These are phyloP conservation scores for Lineolata rhizophorae DNA, from an alignment of 495 filamentous ascomycete genomes.

Conservation along the genomic window DNA sequence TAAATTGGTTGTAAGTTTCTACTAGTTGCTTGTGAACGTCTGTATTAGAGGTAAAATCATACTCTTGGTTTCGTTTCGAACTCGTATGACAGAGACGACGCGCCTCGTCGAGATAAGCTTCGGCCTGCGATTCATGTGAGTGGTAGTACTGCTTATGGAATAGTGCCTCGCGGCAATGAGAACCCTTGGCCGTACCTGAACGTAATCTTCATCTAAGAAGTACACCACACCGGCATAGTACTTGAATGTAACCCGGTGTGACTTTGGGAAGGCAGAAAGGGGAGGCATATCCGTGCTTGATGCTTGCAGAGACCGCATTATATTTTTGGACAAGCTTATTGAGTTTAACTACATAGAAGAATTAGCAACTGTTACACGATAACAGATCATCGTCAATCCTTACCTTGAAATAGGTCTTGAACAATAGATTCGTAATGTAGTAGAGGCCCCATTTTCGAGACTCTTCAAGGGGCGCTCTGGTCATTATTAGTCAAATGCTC, in stretches of 20 bases:
- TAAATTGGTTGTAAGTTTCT: too few species aligned
- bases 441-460: conserved; percentile 96
- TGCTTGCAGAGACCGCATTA: conserved; percentile 59
- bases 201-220: conserved; percentile 86
- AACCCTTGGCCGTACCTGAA: conserved; percentile 31
- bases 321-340: conserved; percentile 72
- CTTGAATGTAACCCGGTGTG: conserved; percentile 87
- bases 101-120: conserved; percentile 56
- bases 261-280: conserved; percentile 52
- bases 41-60: too few species aligned
- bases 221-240: conserved; percentile 81
- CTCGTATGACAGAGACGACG: conserved; percentile 52
- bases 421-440: conserved; percentile 73
- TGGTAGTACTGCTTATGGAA: too few species aligned
- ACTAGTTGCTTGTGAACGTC: too few species aligned
- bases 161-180: too few species aligned
- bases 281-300: conserved; percentile 54
- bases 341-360: conserved; percentile 39
- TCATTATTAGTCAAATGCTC: conserved; percentile 6
- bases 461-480: conserved; percentile 61
- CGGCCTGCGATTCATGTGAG: conserved; percentile 30
- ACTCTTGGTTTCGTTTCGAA: conserved; percentile 61
- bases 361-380: conserved; percentile 1
- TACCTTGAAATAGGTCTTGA: conserved; percentile 94
- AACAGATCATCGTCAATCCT: not conserved